Evolutionary conservation across 139 green algal species (phyloP).

Genomic region (Chlamydomonas schloesseri): DNA sequence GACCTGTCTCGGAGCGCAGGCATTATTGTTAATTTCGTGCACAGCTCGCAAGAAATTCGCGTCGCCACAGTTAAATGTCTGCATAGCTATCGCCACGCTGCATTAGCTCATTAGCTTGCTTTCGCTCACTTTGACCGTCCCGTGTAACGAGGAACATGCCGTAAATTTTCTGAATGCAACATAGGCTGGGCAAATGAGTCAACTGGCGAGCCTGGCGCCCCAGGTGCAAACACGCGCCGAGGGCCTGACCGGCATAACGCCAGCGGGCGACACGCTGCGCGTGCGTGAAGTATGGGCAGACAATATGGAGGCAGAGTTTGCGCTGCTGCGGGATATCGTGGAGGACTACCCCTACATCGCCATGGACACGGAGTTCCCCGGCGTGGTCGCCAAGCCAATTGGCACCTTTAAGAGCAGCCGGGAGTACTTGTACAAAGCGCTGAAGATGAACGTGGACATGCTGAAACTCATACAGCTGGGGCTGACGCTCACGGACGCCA

Average conservation of each 20-base stretch:
- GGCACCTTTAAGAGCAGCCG: slow-evolving; percentile 94
- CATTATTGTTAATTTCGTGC: too few relatives aligned
- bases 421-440: slow-evolving; percentile 96
- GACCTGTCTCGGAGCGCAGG: too few relatives aligned
- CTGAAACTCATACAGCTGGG: slow-evolving; percentile 99
- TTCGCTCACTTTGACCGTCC: too few relatives aligned
- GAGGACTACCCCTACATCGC: slow-evolving; percentile 95
- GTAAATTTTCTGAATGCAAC: too few relatives aligned
- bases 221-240: not conserved
- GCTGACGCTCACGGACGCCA: slow-evolving; percentile 94
- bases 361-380: slow-evolving; percentile 99
- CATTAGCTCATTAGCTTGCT: too few relatives aligned
- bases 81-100: too few relatives aligned
- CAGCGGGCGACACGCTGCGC: slow-evolving; percentile 79
- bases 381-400: slow-evolving; percentile 93
- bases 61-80: too few relatives aligned
- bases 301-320: slow-evolving; percentile 96
- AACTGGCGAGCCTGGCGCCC: too few relatives aligned
- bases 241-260: slow-evolving; percentile 68
- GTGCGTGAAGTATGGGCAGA: slow-evolving; percentile 97
- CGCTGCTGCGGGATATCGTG: slow-evolving; percentile 91
- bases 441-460: slow-evolving; percentile 98
- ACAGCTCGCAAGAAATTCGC: too few relatives aligned
- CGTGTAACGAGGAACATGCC: too few relatives aligned
- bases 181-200: too few relatives aligned